Base-by-base conservation (phyloP, 192 early-diverging fungal genomes). In the Spizellomyces sp. region DNA sequence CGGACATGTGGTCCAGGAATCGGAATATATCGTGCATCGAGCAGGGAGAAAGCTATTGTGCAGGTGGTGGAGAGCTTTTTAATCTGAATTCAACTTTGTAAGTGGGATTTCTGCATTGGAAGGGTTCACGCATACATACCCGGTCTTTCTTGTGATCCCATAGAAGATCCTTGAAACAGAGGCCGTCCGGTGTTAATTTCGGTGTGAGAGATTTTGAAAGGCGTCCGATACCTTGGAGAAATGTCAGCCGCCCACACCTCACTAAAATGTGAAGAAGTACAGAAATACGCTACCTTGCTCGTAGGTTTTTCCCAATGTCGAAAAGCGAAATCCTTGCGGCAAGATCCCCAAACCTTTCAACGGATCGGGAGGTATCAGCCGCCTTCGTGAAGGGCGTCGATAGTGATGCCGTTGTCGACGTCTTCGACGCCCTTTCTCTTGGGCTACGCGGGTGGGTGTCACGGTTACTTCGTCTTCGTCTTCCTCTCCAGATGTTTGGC, bases 41-140 rank as follows among this genome's bases (percentile, higher is more conserved):
- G 65, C 12, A 86, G 22, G 36, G 71, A 74, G 69, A 86, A 84
- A 9, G 78, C 80, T 14, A 84, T 59, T 8, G 77, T 86, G 64
- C 75, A 79, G 52, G 70, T 62, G 8, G 71, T 70, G 8, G 71
- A 64, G 17, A 70, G 63, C 45, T 72, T 69, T 17, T 70, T 56
- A 47, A 77, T 70, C 75, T 80, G 58, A 12, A 12, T 42, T 8
- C 8, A 9, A 62, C n/a, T 19, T 36, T 36, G 62, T 19, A 14
- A 74, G 19, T 8, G 44, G 9, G 36, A 21, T 54, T 45, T 54
- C 17, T 5, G 19, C 9, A 41, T 10, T 46, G 59, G 22, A 64
- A 19, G 17, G 46, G 58, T 19, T 15, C 9, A 22, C 5, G 17
- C 9, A 0, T 14, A 73, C 41, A 22, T 54, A 81, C 76, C 62